These are phyloP conservation scores for Penicillium nucicola DNA, from an alignment of 495 filamentous ascomycete genomes.

Conservation along the genomic window DNA sequence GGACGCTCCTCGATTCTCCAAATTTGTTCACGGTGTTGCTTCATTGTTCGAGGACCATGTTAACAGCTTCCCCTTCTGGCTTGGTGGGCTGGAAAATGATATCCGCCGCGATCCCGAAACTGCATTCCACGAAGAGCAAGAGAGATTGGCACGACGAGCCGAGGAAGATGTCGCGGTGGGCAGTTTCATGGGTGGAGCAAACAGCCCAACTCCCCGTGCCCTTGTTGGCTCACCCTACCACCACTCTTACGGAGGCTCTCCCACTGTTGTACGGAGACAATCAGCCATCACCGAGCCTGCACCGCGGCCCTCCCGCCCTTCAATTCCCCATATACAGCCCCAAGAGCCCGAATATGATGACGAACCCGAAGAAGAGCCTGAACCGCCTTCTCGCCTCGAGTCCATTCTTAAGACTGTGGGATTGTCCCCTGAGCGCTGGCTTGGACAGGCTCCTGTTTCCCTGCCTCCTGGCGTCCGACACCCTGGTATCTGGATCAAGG, in stretches of 20 bases:
- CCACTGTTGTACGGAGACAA: slow-evolving; percentile 18
- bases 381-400: slow-evolving; percentile 41
- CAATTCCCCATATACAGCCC: slow-evolving; percentile 15
- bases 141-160: slow-evolving; percentile 69
- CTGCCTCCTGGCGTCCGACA: slow-evolving; percentile 85
- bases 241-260: slow-evolving; percentile 19
- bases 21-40: slow-evolving; percentile 92
- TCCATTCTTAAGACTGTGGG: slow-evolving; percentile 71
- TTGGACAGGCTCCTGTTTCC: slow-evolving; percentile 38
- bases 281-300: slow-evolving; percentile 20
- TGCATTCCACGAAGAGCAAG: slow-evolving; percentile 89
- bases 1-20: slow-evolving; percentile 85
- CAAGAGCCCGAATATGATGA: slow-evolving; percentile 12
- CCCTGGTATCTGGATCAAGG: slow-evolving; percentile 85
- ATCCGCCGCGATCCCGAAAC: slow-evolving; percentile 88
- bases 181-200: slow-evolving; percentile 62
- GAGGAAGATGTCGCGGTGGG: slow-evolving; percentile 89
- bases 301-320: slow-evolving; percentile 18
- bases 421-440: slow-evolving; percentile 63
- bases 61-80: slow-evolving; percentile 95
- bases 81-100: slow-evolving; percentile 82
- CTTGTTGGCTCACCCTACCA: slow-evolving; percentile 57
- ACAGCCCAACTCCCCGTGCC: slow-evolving; percentile 42
- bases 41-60: slow-evolving; percentile 92
- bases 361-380: slow-evolving; percentile 17